These are phyloP conservation scores for Aspergillus neoniger DNA, from an alignment of 2,329 filamentous ascomycete genomes.

Conservation along the genomic window DNA sequence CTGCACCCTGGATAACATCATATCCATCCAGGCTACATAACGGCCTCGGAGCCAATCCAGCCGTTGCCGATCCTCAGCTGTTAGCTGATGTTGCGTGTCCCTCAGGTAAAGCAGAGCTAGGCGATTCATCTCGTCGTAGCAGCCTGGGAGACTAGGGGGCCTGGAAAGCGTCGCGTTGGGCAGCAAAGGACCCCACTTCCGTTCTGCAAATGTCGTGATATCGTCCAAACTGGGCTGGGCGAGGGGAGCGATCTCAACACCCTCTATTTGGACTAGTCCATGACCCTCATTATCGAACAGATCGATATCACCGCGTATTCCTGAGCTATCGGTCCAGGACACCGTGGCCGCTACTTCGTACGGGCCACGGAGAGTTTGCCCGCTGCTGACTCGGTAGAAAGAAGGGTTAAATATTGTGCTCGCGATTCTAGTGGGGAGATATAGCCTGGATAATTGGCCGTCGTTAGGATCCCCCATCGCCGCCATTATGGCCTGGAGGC, in stretches of 20 bases:
- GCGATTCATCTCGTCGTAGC: neutral
- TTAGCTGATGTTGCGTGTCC: neutral
- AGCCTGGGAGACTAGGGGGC: neutral
- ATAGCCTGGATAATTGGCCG: conserved; percentile 13
- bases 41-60: neutral
- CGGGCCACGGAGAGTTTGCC: neutral
- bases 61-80: neutral
- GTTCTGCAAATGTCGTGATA: neutral
- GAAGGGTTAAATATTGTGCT: conserved; percentile 11
- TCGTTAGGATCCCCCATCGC: conserved; percentile 23
- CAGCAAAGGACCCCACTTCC: neutral
- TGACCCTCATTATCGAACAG: neutral
- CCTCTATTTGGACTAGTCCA: conserved; percentile 7
- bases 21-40: conserved; percentile 11
- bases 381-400: neutral
- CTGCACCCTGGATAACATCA: neutral
- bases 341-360: neutral
- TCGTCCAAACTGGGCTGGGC: neutral
- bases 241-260: neutral
- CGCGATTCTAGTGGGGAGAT: conserved; percentile 17
- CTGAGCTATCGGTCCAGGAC: neutral
- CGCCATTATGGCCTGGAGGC: conserved; percentile 29
- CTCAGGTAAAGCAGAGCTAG: neutral
- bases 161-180: neutral
- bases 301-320: conserved; percentile 7